These are phyloP conservation scores for Hygrophoropsis aurantiaca DNA, from an alignment of 768 basidiomycete genomes.

Conservation along the genomic window DNA sequence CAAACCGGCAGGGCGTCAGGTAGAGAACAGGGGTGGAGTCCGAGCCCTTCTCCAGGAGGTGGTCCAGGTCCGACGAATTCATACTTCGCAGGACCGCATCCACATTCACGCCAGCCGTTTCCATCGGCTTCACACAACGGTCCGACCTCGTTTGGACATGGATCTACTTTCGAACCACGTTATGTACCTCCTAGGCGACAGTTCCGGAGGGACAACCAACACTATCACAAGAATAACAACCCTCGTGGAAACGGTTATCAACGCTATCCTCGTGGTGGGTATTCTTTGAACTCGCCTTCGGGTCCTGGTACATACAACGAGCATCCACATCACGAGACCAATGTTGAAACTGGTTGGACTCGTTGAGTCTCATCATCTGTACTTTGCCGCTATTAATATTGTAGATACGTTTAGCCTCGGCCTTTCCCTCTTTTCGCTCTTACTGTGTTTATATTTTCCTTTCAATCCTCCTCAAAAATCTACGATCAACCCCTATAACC, in stretches of 20 bases:
- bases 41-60: too few relatives aligned
- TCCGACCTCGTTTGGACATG: slow-evolving; percentile 9
- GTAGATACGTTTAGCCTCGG: background rate
- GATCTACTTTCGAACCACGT: slow-evolving; percentile 20
- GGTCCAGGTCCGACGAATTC: too few relatives aligned
- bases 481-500: slow-evolving; percentile 8
- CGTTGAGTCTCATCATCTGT: background rate
- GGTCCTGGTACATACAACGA: background rate
- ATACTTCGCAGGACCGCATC: too few relatives aligned
- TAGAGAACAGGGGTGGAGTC: slow-evolving; percentile 21
- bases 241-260: slow-evolving; percentile 15
- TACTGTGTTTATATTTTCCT: slow-evolving; percentile 12
- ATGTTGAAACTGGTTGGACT: background rate
- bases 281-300: background rate
- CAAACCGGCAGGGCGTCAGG: background rate
- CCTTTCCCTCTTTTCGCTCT: slow-evolving; percentile 4
- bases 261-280: slow-evolving; percentile 16
- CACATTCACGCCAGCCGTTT: slow-evolving; percentile 10
- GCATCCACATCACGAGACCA: background rate
- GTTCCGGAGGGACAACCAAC: slow-evolving; percentile 29
- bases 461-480: slow-evolving; percentile 4
- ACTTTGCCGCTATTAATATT: background rate
- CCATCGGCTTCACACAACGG: slow-evolving; percentile 15
- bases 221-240: slow-evolving; percentile 26
- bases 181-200: slow-evolving; percentile 29